These are phyloP conservation scores for Ascochyta viciae-villosae DNA, from an alignment of 2,329 filamentous ascomycete genomes.

Conservation along the genomic window DNA sequence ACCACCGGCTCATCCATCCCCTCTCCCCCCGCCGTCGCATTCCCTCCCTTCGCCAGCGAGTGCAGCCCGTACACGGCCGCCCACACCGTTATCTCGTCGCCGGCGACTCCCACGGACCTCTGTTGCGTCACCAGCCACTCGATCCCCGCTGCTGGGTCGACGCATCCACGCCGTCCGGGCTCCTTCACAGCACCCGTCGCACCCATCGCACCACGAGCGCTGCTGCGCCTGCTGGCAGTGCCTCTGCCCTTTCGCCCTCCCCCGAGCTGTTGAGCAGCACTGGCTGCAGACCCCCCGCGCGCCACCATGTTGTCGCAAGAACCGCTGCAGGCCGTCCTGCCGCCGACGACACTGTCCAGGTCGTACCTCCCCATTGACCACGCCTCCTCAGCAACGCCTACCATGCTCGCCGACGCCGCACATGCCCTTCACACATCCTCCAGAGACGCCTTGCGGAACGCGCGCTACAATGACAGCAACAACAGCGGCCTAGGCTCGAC, in stretches of 20 bases:
- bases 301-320: slow-evolving; percentile 44
- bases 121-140: slow-evolving; percentile 26
- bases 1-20: slow-evolving; percentile 12
- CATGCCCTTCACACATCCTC: slow-evolving; percentile 23
- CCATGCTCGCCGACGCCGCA: slow-evolving; percentile 27
- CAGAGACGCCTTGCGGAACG: slow-evolving; percentile 36
- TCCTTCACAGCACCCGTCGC: slow-evolving; percentile 10
- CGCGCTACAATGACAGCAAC: slow-evolving; percentile 27
- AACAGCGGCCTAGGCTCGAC: slow-evolving; percentile 57
- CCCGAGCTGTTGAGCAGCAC: slow-evolving; percentile 6
- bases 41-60: slow-evolving; percentile 13
- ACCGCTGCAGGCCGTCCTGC: slow-evolving; percentile 33
- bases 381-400: slow-evolving; percentile 34
- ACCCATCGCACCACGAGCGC: slow-evolving; percentile 22
- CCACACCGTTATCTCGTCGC: slow-evolving; percentile 21
- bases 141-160: slow-evolving; percentile 27
- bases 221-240: slow-evolving; percentile 30
- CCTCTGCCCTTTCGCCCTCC: slow-evolving; percentile 4
- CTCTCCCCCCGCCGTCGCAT: slow-evolving; percentile 17
- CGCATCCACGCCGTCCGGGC: slow-evolving; percentile 9
- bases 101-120: slow-evolving; percentile 18
- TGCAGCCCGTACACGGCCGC: slow-evolving; percentile 1
- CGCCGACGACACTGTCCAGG: slow-evolving; percentile 43
- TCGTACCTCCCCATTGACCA: slow-evolving; percentile 35
- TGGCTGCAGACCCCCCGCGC: slow-evolving; percentile 7